Conservation (phyloP, 257 asterid genomes). For the Solanum verrucosum region DNA sequence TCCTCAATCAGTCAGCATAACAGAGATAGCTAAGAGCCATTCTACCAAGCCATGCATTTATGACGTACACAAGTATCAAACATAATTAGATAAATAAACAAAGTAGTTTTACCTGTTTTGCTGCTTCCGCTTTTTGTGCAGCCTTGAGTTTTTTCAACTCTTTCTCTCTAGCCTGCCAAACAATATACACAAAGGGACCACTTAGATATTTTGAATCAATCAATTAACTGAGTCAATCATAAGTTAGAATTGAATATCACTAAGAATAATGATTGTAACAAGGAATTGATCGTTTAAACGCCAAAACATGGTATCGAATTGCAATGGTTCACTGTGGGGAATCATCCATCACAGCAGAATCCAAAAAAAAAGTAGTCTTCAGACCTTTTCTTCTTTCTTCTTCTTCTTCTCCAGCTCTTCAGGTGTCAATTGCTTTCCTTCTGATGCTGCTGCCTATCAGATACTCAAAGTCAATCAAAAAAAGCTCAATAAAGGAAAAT, state of each 20-base stretch:
- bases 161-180: constrained; percentile 69
- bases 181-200: background rate
- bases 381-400: constrained; percentile 94
- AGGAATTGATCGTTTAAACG: background rate
- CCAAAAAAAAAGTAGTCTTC: background rate
- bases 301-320: background rate
- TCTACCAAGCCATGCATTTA: background rate
- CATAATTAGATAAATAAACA: background rate
- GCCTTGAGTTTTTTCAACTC: constrained; percentile 82
- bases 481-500: background rate
- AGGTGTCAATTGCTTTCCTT: constrained; percentile 41
- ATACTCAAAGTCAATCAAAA: background rate
- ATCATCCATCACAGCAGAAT: background rate
- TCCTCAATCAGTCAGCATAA: background rate
- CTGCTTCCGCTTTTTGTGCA: constrained; percentile 81
- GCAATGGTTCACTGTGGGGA: background rate
- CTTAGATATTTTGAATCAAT: background rate
- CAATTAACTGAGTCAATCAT: background rate
- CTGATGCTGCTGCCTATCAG: constrained; percentile 18
- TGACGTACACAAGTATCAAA: background rate
- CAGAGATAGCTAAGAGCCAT: background rate
- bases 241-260: background rate
- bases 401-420: constrained; percentile 80
- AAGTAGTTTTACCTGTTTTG: constrained; percentile 41
- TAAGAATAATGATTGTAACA: background rate